A percentile compares a stretch with the other conserved stretches of the same genome.
Evolutionary conservation across 2,329 filamentous ascomycete species (phyloP).

Genomic region (Emericellopsis atlantica): DNA sequence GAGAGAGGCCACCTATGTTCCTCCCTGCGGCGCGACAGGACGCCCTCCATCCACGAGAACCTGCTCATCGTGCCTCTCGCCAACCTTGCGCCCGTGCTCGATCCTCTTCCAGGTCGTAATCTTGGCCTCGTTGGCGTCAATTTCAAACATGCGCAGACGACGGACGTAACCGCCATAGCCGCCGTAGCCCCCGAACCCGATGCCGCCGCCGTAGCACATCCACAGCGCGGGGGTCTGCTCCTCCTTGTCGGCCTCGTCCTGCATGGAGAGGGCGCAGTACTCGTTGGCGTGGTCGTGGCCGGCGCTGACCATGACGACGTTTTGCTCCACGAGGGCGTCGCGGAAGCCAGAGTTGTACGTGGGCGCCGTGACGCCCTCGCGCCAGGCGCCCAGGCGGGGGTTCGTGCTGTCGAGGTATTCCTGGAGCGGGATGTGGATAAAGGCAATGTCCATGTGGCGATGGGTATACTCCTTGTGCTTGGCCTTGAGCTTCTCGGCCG

Average conservation of each 20-base stretch:
- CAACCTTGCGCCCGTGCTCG: constrained; percentile 46
- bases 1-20: no score
- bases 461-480: constrained; percentile 77
- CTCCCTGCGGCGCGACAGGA: constrained; percentile 17
- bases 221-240: constrained; percentile 59
- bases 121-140: constrained; percentile 81
- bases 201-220: constrained; percentile 96
- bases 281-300: constrained; percentile 97
- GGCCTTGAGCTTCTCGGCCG: constrained; percentile 59
- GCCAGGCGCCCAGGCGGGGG: constrained; percentile 54
- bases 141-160: constrained; percentile 76
- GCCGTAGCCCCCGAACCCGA: constrained; percentile 89
- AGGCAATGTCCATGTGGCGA: constrained; percentile 89
- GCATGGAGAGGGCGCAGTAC: constrained; percentile 65
- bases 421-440: constrained; percentile 92
- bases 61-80: constrained; percentile 46
- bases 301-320: constrained; percentile 76
- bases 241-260: constrained; percentile 22
- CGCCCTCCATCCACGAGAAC: constrained; percentile 53
- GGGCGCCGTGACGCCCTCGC: constrained; percentile 77
- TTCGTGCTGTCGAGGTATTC: constrained; percentile 62
- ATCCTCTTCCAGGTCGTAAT: constrained; percentile 89
- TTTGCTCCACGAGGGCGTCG: constrained; percentile 75
- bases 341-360: constrained; percentile 86
- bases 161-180: constrained; percentile 80